These are phyloP conservation scores for Coniochaeta sp. DNA, from an alignment of 2,329 filamentous ascomycete species.

Conservation along the genomic window DNA sequence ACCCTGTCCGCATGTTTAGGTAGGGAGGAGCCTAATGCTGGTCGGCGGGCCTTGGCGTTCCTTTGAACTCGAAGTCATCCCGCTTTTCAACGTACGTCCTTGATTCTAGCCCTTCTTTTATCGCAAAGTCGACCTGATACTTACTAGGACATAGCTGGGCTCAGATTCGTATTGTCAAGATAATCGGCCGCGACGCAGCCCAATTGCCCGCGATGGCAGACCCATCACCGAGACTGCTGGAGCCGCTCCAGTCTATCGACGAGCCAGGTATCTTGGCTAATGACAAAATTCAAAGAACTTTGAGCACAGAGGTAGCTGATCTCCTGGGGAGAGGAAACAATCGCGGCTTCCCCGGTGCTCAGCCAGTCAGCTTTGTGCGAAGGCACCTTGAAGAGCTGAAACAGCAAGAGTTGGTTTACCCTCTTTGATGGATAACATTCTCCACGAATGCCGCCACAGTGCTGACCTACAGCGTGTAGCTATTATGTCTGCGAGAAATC, in stretches of 20 bases:
- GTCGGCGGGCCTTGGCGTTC: too few relatives aligned
- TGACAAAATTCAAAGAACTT: slow-evolving; percentile 14
- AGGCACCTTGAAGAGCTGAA: slow-evolving; percentile 78
- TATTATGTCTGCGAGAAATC: slow-evolving; percentile 99
- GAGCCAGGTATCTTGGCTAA: background rate
- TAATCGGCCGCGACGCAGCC: background rate
- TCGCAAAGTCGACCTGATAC: background rate
- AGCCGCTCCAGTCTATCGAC: background rate
- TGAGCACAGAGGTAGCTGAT: slow-evolving; percentile 67
- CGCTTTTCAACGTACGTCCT: too few relatives aligned
- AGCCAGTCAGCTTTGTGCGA: slow-evolving; percentile 86
- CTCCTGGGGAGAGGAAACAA: slow-evolving; percentile 62
- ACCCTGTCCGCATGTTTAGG: too few relatives aligned
- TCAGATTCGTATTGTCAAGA: background rate
- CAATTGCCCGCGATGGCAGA: background rate
- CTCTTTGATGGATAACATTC: background rate
- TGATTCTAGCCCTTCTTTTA: background rate
- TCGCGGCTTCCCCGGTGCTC: slow-evolving; percentile 75
- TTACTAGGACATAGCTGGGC: background rate
- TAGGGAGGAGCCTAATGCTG: too few relatives aligned
- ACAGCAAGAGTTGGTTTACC: slow-evolving; percentile 56
- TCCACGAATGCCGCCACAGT: background rate
- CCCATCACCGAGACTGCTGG: background rate
- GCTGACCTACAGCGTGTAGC: slow-evolving; percentile 27
- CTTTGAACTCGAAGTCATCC: too few relatives aligned